Percentiles rank a stretch among this genome's conserved stretches.
These are phyloP conservation scores for Aspergillus ochraceus DNA, from an alignment of 2,329 filamentous ascomycete genomes.

Conservation along the genomic window DNA sequence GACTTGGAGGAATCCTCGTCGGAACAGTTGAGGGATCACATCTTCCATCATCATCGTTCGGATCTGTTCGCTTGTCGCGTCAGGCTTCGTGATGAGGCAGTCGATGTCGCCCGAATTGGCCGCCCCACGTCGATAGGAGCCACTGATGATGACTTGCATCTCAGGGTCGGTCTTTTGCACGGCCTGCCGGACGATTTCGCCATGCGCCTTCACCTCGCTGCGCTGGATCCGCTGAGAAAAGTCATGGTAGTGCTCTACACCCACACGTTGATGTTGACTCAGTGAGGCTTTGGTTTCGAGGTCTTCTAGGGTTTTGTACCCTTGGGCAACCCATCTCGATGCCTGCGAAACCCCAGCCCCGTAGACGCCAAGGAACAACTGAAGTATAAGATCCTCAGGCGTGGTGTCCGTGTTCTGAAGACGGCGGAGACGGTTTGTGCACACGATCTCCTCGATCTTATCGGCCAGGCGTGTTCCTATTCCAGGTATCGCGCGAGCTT, in stretches of 20 bases:
- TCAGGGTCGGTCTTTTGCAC: conserved; percentile 61
- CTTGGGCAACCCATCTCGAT: conserved; percentile 72
- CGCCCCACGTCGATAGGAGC: conserved; percentile 81
- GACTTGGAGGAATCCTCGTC: conserved; percentile 66
- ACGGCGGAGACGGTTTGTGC: conserved; percentile 68
- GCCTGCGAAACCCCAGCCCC: conserved; percentile 72
- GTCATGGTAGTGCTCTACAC: conserved; percentile 77
- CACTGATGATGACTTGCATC: conserved; percentile 73
- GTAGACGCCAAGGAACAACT: conserved; percentile 75
- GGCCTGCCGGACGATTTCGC: conserved; percentile 60
- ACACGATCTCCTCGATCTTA: conserved; percentile 88
- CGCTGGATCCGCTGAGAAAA: conserved; percentile 78
- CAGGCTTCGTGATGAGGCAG: conserved; percentile 72
- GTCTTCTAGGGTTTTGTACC: conserved; percentile 73
- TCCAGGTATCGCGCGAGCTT: conserved; percentile 67
- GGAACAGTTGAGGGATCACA: conserved; percentile 64
- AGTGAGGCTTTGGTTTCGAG: conserved; percentile 62
- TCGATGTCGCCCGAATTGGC: conserved; percentile 78
- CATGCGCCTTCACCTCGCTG: conserved; percentile 70
- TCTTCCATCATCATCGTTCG: conserved; percentile 60
- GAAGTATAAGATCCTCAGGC: conserved; percentile 63
- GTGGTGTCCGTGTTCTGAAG: conserved; percentile 71
- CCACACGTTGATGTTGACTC: conserved; percentile 69
- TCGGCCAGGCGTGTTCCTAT: conserved; percentile 73
- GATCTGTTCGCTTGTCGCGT: conserved; percentile 60